Percentiles rank a stretch among this genome's conserved stretches.
These are phyloP conservation scores for Vanrija sp. DNA, from an alignment of 1,284 basidiomycete genomes.

Conservation along the genomic window DNA sequence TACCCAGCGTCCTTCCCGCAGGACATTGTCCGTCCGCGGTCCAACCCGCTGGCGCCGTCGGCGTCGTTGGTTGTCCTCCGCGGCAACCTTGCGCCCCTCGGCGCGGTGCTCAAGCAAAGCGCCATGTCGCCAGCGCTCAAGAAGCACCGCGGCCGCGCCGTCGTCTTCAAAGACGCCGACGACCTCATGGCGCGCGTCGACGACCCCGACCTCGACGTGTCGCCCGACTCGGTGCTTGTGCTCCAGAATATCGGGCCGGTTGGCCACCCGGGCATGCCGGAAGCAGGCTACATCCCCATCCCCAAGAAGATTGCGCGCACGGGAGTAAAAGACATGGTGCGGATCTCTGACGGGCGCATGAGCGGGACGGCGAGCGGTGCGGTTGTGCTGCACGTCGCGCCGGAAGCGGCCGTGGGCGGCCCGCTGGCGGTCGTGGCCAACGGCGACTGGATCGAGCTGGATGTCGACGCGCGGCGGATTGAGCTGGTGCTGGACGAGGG, in stretches of 20 bases:
- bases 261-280: slow-evolving; percentile 48
- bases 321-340: slow-evolving; percentile 46
- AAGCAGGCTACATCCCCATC: slow-evolving; percentile 46
- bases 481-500: slow-evolving; percentile 21
- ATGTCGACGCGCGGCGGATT: slow-evolving; percentile 32
- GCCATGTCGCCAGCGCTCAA: slow-evolving; percentile 32
- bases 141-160: slow-evolving; percentile 30
- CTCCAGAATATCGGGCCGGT: slow-evolving; percentile 43
- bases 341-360: slow-evolving; percentile 46
- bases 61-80: slow-evolving; percentile 36
- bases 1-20: slow-evolving; percentile 28
- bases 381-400: slow-evolving; percentile 44
- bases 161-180: slow-evolving; percentile 34
- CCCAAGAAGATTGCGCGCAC: slow-evolving; percentile 39
- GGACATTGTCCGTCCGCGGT: slow-evolving; percentile 35
- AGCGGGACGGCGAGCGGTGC: slow-evolving; percentile 44
- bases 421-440: slow-evolving; percentile 40
- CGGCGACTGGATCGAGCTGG: slow-evolving; percentile 41
- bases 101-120: slow-evolving; percentile 41
- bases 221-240: slow-evolving; percentile 33
- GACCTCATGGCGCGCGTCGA: slow-evolving; percentile 42
- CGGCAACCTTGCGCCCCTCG: slow-evolving; percentile 44
- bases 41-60: slow-evolving; percentile 30
- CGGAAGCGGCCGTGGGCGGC: slow-evolving; percentile 46
- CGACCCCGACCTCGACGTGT: slow-evolving; percentile 31